These are phyloP conservation scores for Botrytis elliptica DNA, from an alignment of 2,329 filamentous ascomycete genomes.

Conservation along the genomic window DNA sequence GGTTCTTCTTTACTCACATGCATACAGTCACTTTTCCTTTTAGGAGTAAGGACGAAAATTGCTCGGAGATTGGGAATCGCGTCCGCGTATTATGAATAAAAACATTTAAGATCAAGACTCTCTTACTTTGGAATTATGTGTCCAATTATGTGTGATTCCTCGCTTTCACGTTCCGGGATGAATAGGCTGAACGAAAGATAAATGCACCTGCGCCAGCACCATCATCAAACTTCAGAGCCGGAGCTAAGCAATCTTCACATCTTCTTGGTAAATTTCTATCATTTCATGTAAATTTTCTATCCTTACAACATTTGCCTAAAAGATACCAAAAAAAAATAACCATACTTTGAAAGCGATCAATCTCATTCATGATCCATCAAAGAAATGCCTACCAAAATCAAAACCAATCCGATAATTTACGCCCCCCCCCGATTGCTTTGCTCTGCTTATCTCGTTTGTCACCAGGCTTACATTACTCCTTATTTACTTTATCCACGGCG, in stretches of 20 bases:
- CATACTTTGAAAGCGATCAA: not conserved
- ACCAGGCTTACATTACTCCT: slow-evolving; percentile 7
- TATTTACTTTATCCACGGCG: not conserved
- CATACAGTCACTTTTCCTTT: not conserved
- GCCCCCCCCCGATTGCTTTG: not conserved
- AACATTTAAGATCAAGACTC: not conserved
- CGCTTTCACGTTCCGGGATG: not conserved
- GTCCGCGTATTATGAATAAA: not conserved
- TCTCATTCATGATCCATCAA: slow-evolving; percentile 12
- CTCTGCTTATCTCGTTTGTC: not conserved
- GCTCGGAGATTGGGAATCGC: not conserved
- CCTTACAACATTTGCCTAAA: not conserved
- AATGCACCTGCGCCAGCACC: not conserved
- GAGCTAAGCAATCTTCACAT: not conserved
- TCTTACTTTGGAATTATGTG: not conserved
- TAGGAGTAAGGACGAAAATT: not conserved
- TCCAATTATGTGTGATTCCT: not conserved
- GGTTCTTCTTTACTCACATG: not conserved
- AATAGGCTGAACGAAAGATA: not conserved
- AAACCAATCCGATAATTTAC: slow-evolving; percentile 4
- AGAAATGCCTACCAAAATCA: slow-evolving; percentile 9
- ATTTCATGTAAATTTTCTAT: slow-evolving; percentile 3
- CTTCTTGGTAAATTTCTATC: not conserved
- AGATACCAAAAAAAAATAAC: not conserved
- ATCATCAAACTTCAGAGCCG: not conserved